These are phyloP conservation scores for Bolboschoenoplectus hybrid DNA, from an alignment of 202 grass and related monocot species.

Conservation along the genomic window DNA sequence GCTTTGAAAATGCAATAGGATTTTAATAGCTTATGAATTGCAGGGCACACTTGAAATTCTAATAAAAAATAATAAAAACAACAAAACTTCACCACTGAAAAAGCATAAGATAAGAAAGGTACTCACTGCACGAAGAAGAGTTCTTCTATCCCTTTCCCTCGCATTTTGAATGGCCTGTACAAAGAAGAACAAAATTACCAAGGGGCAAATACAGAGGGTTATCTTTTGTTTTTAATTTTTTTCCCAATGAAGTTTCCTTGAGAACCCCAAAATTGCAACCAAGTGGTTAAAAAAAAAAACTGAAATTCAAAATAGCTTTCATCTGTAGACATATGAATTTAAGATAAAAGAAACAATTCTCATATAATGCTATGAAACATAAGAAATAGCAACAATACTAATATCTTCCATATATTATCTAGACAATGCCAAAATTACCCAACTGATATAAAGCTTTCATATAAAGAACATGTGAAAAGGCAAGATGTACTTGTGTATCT, in stretches of 20 bases:
- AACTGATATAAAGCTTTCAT: neutral
- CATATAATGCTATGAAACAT: neutral
- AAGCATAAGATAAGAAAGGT: conserved; percentile 36
- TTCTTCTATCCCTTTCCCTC: conserved; percentile 77
- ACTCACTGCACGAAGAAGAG: conserved; percentile 84
- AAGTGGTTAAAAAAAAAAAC: neutral
- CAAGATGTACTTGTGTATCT: neutral
- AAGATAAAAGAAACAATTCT: neutral
- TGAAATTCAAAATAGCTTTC: neutral
- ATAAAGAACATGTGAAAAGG: neutral
- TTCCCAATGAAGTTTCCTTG: conserved; percentile 49
- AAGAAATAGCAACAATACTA: conserved; percentile 12
- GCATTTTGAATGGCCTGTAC: conserved; percentile 81
- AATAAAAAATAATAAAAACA: conserved; percentile 30
- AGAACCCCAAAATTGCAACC: conserved; percentile 15
- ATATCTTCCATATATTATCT: neutral
- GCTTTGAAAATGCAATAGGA: conserved; percentile 24
- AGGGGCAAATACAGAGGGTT: neutral
- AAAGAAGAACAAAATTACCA: conserved; percentile 34
- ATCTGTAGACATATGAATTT: neutral
- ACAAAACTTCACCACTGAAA: conserved; percentile 18
- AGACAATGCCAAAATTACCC: neutral
- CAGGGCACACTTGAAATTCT: neutral
- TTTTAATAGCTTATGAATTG: neutral
- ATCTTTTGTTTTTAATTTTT: conserved; percentile 47